phyloP scores from a whole-genome alignment of 495 filamentous ascomycete species.

The Diplogelasinospora grovesii region DNA sequence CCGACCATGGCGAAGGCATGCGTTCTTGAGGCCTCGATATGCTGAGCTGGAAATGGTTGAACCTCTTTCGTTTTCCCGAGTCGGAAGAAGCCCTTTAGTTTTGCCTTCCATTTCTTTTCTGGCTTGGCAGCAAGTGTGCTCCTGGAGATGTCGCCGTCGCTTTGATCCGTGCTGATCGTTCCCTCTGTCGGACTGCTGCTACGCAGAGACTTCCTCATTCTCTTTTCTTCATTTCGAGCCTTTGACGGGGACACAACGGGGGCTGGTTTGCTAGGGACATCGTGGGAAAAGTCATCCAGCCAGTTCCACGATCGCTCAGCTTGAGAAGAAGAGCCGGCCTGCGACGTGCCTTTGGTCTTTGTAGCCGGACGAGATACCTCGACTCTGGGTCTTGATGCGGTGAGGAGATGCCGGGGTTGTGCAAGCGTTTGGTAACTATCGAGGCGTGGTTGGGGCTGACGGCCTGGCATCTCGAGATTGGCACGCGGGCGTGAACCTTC shows the following conservation, averaged over 20 bases:
- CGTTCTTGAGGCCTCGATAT: constrained; percentile 42
- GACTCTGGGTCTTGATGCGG: constrained; percentile 23
- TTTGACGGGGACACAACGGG: constrained; percentile 26
- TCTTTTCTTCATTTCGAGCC: constrained; percentile 39
- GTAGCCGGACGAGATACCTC: too few relatives aligned
- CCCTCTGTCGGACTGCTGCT: constrained; percentile 29
- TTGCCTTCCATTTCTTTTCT: constrained; percentile 55
- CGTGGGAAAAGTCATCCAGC: too few relatives aligned
- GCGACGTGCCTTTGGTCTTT: constrained; percentile 14
- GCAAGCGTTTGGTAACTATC: too few relatives aligned
- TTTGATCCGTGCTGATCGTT: constrained; percentile 3
- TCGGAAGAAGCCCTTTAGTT: constrained; percentile 53
- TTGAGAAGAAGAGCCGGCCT: background rate
- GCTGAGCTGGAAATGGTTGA: constrained; percentile 40
- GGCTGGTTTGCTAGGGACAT: constrained; percentile 1
- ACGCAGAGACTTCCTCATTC: constrained; percentile 55
- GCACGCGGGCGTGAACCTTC: too few relatives aligned
- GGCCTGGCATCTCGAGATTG: too few relatives aligned
- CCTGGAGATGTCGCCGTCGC: constrained; percentile 36
- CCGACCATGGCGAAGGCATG: constrained; percentile 22
- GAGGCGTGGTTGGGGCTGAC: too few relatives aligned
- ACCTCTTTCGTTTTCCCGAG: constrained; percentile 36
- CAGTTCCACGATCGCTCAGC: too few relatives aligned
- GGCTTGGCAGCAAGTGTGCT: constrained; percentile 52
- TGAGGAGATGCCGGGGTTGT: too few relatives aligned